These are phyloP conservation scores for Rhodocollybia butyracea DNA, from an alignment of 768 basidiomycete species.

Conservation along the genomic window DNA sequence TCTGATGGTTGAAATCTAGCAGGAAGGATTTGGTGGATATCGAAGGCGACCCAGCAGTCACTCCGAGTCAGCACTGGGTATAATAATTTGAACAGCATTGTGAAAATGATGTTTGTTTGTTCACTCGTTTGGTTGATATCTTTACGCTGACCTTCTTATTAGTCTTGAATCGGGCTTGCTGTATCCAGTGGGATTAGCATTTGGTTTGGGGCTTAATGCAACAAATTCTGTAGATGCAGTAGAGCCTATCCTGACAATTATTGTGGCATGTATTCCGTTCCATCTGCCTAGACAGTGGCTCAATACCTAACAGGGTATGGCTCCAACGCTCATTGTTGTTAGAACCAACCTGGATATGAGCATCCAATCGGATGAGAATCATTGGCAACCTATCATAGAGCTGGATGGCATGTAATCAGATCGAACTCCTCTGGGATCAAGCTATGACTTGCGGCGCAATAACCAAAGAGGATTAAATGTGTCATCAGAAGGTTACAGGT, in stretches of 20 bases:
- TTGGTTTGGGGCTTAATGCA: neutral
- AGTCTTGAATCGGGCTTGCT: neutral
- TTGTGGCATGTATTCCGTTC: neutral
- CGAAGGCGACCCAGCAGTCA: neutral
- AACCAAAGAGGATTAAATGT: neutral
- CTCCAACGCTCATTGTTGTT: constrained; percentile 1
- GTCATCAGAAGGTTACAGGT: neutral
- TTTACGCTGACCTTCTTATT: neutral
- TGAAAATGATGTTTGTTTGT: neutral
- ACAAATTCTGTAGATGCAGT: neutral
- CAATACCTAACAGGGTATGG: neutral
- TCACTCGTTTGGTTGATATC: neutral
- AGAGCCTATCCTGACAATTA: neutral
- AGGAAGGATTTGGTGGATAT: constrained; percentile 3
- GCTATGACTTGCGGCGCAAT: neutral
- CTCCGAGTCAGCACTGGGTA: neutral
- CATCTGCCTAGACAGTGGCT: neutral
- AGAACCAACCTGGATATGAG: neutral
- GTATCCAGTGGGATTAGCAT: neutral
- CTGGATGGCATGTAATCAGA: too few species aligned
- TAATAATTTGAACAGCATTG: neutral
- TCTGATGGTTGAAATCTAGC: neutral
- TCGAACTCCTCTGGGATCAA: neutral
- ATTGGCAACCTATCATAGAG: neutral
- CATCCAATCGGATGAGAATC: neutral